Conservation (phyloP, 208 protist species). For the Crithidia expoeki region DNA sequence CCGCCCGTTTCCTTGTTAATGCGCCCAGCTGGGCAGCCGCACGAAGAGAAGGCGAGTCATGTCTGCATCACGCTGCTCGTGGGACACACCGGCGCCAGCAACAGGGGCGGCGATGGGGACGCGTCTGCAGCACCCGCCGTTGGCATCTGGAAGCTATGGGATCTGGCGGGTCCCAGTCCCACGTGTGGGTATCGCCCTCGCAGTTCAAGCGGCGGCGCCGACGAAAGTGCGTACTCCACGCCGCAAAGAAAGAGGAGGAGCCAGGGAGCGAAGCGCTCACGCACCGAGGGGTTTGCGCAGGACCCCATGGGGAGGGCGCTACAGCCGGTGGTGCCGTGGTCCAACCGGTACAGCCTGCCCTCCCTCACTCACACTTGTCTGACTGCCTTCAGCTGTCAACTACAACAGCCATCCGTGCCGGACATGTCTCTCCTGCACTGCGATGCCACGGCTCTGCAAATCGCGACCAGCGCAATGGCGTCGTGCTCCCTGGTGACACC, state of each 20-base stretch:
- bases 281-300: background rate
- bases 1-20: background rate
- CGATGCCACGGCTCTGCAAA: slow-evolving; percentile 22
- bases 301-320: background rate
- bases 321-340: slow-evolving; percentile 18
- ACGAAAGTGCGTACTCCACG: too few relatives aligned
- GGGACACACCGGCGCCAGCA: background rate
- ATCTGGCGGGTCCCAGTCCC: slow-evolving; percentile 31
- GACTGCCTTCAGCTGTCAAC: background rate
- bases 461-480: slow-evolving; percentile 5
- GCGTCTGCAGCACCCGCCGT: background rate
- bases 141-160: slow-evolving; percentile 44
- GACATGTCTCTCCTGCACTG: slow-evolving; percentile 7
- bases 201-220: background rate
- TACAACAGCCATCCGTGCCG: background rate
- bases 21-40: slow-evolving; percentile 11
- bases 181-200: slow-evolving; percentile 27
- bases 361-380: slow-evolving; percentile 37
- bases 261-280: too few relatives aligned
- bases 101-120: background rate
- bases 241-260: background rate
- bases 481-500: slow-evolving; percentile 34
- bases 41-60: slow-evolving; percentile 28
- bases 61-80: slow-evolving; percentile 32
- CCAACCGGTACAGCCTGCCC: slow-evolving; percentile 33